Base-by-base conservation (phyloP, 345 rosid species). In the Lumnitzera littorea region DNA sequence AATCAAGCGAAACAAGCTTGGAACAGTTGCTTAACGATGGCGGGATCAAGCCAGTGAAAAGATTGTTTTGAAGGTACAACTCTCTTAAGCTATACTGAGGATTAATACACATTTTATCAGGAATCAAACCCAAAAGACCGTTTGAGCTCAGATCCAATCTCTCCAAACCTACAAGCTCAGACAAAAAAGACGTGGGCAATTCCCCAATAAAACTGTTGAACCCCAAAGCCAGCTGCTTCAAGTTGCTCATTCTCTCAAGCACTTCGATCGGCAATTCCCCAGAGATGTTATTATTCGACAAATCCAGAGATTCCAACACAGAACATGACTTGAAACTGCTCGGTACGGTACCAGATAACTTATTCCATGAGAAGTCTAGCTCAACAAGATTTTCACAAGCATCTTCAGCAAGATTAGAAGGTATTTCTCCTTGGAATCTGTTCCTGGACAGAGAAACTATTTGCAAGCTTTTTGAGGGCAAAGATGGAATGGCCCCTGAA, bases 91-190 rank as follows among this genome's bases (percentile, higher is more conserved):
- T 71, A 0, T 73, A 64, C 49, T 66, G 76, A 47, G 82, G 76
- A 6, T 73, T 56, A 2, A 84, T 72, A 61, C 98, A 92, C 58
- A 89, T 79, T 46, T 79, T 70, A 51, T 74, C 65, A 50, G 96
- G 98, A 29, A 92, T 76, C 48, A 46, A 67, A 47, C 96, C 98
- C 5, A 64, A 77, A 46, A 89, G 81, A 54, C 61, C 71, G 66
- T 92, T 92, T 14, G 98, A 83, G 67, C 96, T 79, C 25, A 92
- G 85, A 72, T 92, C 98, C 25, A 92, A 88, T 62, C 81, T 88
- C 57, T 70, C 78, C 53, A 92, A 94, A 55, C 71, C 76, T 25
- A 84, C 65, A 65, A 82, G 81, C 56, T 85, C 85, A 8, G 76
- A 64, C 53, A 92, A 80, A 36, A 36, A 4, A 29, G 96, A 71